Base-by-base conservation (phyloP, 805 yeast genomes). In the Metschnikowia drakensbergensis region DNA sequence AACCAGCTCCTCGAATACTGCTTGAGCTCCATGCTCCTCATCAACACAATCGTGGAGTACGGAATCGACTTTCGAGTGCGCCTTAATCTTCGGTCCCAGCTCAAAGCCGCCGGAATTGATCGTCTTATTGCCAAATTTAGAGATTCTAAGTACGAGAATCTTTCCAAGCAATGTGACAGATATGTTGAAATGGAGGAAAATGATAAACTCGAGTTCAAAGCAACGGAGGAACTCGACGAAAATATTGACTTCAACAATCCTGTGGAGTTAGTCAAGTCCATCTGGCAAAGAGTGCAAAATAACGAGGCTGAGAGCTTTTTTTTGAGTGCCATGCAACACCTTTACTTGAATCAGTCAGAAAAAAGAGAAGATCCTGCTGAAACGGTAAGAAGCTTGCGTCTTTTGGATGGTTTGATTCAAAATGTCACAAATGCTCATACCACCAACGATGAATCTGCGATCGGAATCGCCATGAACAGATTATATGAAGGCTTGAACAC, bases 401-500 rank as follows among this genome's bases (percentile, higher is more conserved):
- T 86, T 43, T 71, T 86, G 39, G 83, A 80, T 61, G 88, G 88
- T 6, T 70, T 87, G 46, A 69, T 84, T 27, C 81, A 85, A 42
- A 81, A 82, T 51, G 76, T 82, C 27, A 75, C 84, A 3, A 74
- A 74, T 66, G 82, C 77, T 65, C 58, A 76, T 50, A 73, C 76
- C 8, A 65, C 81, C 1, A 70, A 73, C 35, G 78, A 79, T 45
- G 52, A 76, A 3, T 45, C 73, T 54, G 61, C 88, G 11, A 75
- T 88, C 54, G 87, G 85, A 46, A 80, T 86, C 42, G 88, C 96
- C 1, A 82, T 91, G 32, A 89, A 87, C 58, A 74, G 82, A 47
- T 70, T 92, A 40, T 74, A 81, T 50, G 83, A 88, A 37, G 77
- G 86, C 27, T 74, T 91, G 60, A 83, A 83, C 55, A 87, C 96